Evolutionary conservation across 1,284 basidiomycete species (phyloP).

Genomic region (Moesziomyces parantarcticus): DNA sequence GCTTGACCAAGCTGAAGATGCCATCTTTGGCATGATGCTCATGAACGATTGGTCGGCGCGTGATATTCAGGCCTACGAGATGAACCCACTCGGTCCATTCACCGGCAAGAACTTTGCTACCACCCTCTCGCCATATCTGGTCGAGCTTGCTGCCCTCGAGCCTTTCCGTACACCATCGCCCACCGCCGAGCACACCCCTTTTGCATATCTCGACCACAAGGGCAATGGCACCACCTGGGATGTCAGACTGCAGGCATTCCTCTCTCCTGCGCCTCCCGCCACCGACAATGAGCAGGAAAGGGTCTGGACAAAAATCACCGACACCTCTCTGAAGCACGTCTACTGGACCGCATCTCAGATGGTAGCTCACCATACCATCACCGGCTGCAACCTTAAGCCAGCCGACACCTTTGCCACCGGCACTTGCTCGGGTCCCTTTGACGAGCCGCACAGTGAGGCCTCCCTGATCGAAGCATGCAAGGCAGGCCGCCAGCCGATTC

Average conservation of each 20-base stretch:
- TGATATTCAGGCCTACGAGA: slow-evolving; percentile 31
- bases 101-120: slow-evolving; percentile 29
- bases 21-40: slow-evolving; percentile 47
- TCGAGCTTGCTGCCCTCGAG: slow-evolving; percentile 15
- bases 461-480: slow-evolving; percentile 21
- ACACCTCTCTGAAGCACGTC: slow-evolving; percentile 20
- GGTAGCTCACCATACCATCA: slow-evolving; percentile 32
- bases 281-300: not conserved
- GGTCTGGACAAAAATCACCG: slow-evolving; percentile 20
- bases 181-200: slow-evolving; percentile 8
- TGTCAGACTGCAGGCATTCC: slow-evolving; percentile 10
- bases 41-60: slow-evolving; percentile 56
- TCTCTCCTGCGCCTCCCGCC: slow-evolving; percentile 1
- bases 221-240: slow-evolving; percentile 14
- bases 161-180: slow-evolving; percentile 13
- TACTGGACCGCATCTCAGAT: slow-evolving; percentile 41
- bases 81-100: slow-evolving; percentile 24
- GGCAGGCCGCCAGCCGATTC: slow-evolving; percentile 12
- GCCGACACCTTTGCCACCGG: slow-evolving; percentile 37
- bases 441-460: slow-evolving; percentile 12
- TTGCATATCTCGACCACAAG: slow-evolving; percentile 15
- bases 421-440: slow-evolving; percentile 21
- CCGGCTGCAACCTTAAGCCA: slow-evolving; percentile 22
- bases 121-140: slow-evolving; percentile 32
- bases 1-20: slow-evolving; percentile 10